A percentile compares a stretch with the other conserved stretches of the same genome.
These are phyloP conservation scores for Verticillium nubilum DNA, from an alignment of 2,329 filamentous ascomycete genomes.

Conservation along the genomic window DNA sequence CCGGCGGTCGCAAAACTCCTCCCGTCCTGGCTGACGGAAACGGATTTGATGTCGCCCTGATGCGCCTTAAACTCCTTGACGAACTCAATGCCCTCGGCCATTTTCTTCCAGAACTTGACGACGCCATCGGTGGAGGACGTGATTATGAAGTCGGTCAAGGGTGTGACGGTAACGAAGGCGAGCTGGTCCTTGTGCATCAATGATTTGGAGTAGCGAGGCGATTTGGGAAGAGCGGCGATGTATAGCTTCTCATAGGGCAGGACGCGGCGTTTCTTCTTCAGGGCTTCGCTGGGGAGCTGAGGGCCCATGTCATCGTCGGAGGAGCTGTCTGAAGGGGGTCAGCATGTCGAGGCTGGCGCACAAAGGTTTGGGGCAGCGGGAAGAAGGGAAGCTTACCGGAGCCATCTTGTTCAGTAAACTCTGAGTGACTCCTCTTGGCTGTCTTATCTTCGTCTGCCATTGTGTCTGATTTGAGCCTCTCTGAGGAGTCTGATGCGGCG, in stretches of 20 bases:
- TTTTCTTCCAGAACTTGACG: constrained; percentile 99
- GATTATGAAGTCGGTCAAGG: constrained; percentile 88
- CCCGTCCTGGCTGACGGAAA: constrained; percentile 83
- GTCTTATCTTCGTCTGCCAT: constrained; percentile 32
- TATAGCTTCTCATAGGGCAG: constrained; percentile 95
- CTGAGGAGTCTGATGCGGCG: background rate
- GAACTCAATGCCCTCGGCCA: constrained; percentile 85
- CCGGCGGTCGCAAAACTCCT: constrained; percentile 90
- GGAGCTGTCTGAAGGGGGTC: constrained; percentile 49
- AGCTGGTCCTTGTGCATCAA: constrained; percentile 98
- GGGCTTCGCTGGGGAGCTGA: constrained; percentile 72
- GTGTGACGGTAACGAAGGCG: constrained; percentile 81
- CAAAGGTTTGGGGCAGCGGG: constrained; percentile 1
- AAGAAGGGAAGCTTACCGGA: constrained; percentile 24
- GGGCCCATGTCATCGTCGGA: constrained; percentile 93
- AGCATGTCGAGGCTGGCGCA: background rate
- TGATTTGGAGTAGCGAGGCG: constrained; percentile 83
- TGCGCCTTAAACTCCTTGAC: constrained; percentile 97
- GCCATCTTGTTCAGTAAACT: constrained; percentile 42
- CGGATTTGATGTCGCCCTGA: constrained; percentile 73
- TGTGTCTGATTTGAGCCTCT: constrained; percentile 2
- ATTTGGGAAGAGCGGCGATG: constrained; percentile 78
- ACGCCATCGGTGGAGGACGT: constrained; percentile 92
- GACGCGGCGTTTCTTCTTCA: constrained; percentile 80
- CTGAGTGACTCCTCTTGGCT: constrained; percentile 52